Evolutionary conservation across 1,284 basidiomycete species (phyloP), one percentile per base, ranked within the genome.

Genomic region (Apiotrichum domesticum): DNA sequence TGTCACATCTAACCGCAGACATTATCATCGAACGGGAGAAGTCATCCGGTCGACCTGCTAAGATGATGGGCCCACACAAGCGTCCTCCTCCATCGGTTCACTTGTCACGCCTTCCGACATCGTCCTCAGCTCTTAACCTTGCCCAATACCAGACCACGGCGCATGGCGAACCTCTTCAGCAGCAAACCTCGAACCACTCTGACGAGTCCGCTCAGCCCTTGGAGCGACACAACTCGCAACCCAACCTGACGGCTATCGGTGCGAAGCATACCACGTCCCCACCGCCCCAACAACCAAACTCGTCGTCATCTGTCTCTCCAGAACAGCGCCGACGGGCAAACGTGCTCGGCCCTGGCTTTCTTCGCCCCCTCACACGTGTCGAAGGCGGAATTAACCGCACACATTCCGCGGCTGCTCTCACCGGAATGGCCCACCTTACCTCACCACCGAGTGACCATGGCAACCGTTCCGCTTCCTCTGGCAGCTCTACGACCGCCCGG

Each of bases 21-120:
- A 65, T 75, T 32, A 69, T 75, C 9, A 63, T 72, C 2, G 73
- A 75, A 52, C 58, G 73, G 45, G 68, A 71, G 47, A 75, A 73
- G 55, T 75, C 73, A n/a, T 65, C 69, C 2, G 67, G 63, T 11
- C 54, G 50, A 7, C 39, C 39, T 10, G 29, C 50, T 15, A 39
- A 49, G 33, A 51, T 43, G 50, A 8, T 56, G 11, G 50, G 46
- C 35, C 49, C 57, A 14, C 63, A 65, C 42, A 52, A 57, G 21
- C 60, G 67, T 47, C 66, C 67, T 11, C 66, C 69, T 2, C 67
- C 66, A 2, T 64, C 64, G 7, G 64, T 58, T 7, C 66, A 66
- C 46, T 61, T 51, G n/a, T 62, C 66, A n/a, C 54, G 55, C 13
- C 49, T 68, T 3, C 62, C 67, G 2, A 63, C 67, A 1, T 62